Base-by-base conservation (phyloP, 129 eudicot species). In the Saposhnikovia divaricata region DNA sequence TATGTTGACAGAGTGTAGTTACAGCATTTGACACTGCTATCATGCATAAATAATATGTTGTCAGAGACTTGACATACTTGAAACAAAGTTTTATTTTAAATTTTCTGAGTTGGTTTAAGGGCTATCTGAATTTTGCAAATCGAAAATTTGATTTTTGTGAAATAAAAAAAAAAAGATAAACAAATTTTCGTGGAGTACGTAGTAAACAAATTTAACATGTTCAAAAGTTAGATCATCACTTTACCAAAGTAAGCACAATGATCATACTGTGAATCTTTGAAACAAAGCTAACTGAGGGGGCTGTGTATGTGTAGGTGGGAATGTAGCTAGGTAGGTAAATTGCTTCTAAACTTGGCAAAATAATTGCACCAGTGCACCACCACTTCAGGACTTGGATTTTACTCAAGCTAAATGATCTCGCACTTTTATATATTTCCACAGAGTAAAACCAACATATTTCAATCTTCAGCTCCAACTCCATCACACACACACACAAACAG, bases 361-460 rank as follows among this genome's bases (percentile, higher is more conserved):
- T 94, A 85, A 94, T 91, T 87, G 89, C 89, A 83, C 48, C 89
- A 94, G 90, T 87, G 89, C 89, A 83, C 48, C 89, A 83, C 48
- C 11, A 59, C 10, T 72, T 81, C 69, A 81, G 79, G 72, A 83
- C 90, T 84, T 92, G 44, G 77, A 84, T 83, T 87, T 73, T 76
- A 93, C 97, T 89, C 96, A 81, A 93, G 79, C 68, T 9, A 75
- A 23, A 68, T 43, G 46, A 47, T 72, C 77, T 72, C 3, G 37
- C 71, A 27, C 71, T 63, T 63, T 63, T 25, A 63, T 27, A n/a
- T 16, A 66, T 28, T 28, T 47, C 85, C 79, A 82, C 51, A 9
- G 42, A 1, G 12, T 38, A 78, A 82, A 79, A 28, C 27, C 51
- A 72, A 21, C 66, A 42, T 85, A 72, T 25, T 55, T 74, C 82